These are phyloP conservation scores for Diaporthe citriasiana DNA, from an alignment of 2,329 filamentous ascomycete genomes.

Conservation along the genomic window DNA sequence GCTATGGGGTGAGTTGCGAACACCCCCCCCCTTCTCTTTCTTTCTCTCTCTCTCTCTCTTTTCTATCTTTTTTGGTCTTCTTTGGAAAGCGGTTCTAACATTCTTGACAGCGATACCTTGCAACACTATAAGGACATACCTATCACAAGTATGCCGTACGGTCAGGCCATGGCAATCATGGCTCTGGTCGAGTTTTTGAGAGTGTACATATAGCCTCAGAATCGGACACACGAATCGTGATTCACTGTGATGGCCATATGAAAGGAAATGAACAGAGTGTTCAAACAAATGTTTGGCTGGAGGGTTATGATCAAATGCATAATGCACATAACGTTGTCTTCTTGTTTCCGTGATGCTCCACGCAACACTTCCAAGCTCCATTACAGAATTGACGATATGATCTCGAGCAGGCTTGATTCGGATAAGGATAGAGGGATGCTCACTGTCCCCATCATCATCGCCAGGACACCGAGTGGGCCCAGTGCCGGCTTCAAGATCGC, in stretches of 20 bases:
- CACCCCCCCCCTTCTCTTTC: too few species aligned
- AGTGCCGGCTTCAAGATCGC: background rate
- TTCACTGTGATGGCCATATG: background rate
- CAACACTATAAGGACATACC: conserved; percentile 85
- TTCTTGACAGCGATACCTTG: conserved; percentile 60
- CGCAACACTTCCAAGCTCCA: background rate
- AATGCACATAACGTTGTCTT: background rate
- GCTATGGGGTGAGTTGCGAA: conserved; percentile 70
- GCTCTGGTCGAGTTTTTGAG: conserved; percentile 81
- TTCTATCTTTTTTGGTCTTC: too few species aligned
- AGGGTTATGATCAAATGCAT: background rate
- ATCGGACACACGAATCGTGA: background rate
- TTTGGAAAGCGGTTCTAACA: background rate
- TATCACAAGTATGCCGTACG: conserved; percentile 86
- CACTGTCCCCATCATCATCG: background rate
- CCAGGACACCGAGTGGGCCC: background rate
- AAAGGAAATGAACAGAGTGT: background rate
- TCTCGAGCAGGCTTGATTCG: background rate
- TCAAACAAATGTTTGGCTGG: background rate
- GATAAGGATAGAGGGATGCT: background rate
- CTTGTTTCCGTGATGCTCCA: background rate
- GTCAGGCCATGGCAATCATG: conserved; percentile 89
- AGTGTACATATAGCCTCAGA: conserved; percentile 58
- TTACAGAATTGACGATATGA: background rate
- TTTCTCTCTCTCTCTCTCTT: too few species aligned